Percentiles rank a stretch among this genome's conserved stretches.
Evolutionary conservation across 768 basidiomycete genomes (phyloP).

Genomic region (Tylopilus cervinicoccineus): DNA sequence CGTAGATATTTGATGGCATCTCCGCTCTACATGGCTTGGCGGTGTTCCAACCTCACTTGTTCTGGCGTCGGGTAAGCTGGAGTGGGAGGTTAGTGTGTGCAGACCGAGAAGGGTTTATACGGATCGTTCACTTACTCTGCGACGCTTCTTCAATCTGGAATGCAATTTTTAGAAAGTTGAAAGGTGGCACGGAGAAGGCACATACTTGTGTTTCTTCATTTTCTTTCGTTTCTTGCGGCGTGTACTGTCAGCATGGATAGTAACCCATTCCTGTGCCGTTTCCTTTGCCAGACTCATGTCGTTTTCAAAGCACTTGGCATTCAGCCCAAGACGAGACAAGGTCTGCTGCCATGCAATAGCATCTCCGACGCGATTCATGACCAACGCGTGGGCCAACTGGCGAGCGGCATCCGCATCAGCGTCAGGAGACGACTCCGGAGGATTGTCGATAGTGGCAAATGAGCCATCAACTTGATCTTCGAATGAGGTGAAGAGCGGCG

Average conservation of each 20-base stretch:
- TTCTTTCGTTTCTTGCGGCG: constrained; percentile 87
- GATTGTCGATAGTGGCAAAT: constrained; percentile 36
- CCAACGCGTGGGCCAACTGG: constrained; percentile 70
- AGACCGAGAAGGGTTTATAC: not conserved
- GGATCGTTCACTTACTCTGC: constrained; percentile 65
- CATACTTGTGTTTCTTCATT: constrained; percentile 97
- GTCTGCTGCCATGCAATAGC: constrained; percentile 66
- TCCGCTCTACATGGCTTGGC: not conserved
- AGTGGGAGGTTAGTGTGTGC: constrained; percentile 15
- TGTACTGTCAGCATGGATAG: constrained; percentile 72
- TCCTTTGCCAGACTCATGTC: constrained; percentile 50
- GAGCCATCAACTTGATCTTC: constrained; percentile 26
- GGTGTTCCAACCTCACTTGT: constrained; percentile 19
- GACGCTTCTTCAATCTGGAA: constrained; percentile 79
- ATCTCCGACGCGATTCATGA: constrained; percentile 60
- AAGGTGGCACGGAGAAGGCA: constrained; percentile 13
- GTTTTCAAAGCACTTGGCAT: constrained; percentile 45
- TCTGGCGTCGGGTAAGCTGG: constrained; percentile 45
- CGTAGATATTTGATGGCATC: not conserved
- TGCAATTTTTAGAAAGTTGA: constrained; percentile 6
- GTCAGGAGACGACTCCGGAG: constrained; percentile 52
- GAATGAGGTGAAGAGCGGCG: constrained; percentile 16
- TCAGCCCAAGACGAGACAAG: constrained; percentile 60
- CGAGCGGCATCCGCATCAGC: constrained; percentile 79
- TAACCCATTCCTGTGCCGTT: constrained; percentile 57